Base-by-base conservation (phyloP, 2,329 filamentous ascomycete genomes). In the Xylaria digitata region DNA sequence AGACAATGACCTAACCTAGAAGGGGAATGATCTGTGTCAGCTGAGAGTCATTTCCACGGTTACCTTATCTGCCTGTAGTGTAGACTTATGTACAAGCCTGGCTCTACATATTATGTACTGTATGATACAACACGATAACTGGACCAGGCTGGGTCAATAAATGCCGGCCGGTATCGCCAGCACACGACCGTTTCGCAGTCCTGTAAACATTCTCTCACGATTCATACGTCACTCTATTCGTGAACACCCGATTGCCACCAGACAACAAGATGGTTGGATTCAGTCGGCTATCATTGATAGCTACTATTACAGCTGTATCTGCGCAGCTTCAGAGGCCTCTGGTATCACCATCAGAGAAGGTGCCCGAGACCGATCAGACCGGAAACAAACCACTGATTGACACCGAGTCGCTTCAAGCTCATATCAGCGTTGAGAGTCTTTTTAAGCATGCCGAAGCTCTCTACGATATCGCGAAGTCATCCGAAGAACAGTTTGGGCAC, bases 401-500 rank as follows among this genome's bases (percentile, higher is more conserved):
- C 74, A 85, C 85, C 53, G 80, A 87, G 74, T 78, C 79, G 15
- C 81, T 91, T 1, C 87, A 91, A 77, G 80, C 78, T 17, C 80
- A 80, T 66, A 90, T 93, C 78, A 82, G 80, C 19, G 77, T 79
- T 46, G 79, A 86, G 19, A 86, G 84, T 26, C 85, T 93, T 6
- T 78, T 89, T 48, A 77, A 81, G 5, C 86, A 89, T 21, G 87
- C 90, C 4, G 81, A 89, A 72, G 77, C 86, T 46, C 84, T 93
- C 8, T 92, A 86, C 72, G 80, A 85, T 58, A 85, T 92, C 62
- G 89, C 90, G 0, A 82, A 89, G 76, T 80, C 84, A 59, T 84
- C 85, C 11, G 80, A 85, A 67, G 80, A 84, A 1, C 87, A 91
- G 69, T 91, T 88, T 74, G 86, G 86, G 67, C 90, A 90, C 72